Conservation (phyloP, 805 yeast genomes). For the Hanseniaspora clermontiae region DNA sequence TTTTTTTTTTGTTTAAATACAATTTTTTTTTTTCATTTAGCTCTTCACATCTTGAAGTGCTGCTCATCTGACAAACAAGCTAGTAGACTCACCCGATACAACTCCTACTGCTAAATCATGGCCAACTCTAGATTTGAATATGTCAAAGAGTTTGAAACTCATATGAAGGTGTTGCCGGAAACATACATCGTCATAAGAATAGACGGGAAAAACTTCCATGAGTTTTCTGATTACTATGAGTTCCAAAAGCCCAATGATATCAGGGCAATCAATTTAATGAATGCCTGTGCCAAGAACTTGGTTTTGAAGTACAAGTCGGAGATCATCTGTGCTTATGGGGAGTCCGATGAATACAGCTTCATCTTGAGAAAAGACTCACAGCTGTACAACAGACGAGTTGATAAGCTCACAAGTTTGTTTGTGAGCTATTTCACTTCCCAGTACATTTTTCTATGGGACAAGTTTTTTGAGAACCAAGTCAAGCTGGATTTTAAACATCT, state of each 20-base stretch:
- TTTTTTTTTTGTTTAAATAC: no score
- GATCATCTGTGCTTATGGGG: constrained; percentile 75
- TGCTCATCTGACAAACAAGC: no score
- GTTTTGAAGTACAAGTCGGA: constrained; percentile 55
- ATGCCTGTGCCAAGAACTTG: constrained; percentile 57
- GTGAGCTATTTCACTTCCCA: constrained; percentile 70
- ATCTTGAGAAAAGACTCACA: constrained; percentile 50
- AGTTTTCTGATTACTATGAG: constrained; percentile 56
- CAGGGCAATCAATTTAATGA: constrained; percentile 68
- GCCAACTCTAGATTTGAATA: constrained; percentile 83
- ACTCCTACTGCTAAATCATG: constrained; percentile 31
- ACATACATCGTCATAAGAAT: constrained; percentile 73
- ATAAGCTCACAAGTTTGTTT: constrained; percentile 67
- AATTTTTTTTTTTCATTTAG: no score
- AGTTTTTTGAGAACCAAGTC: constrained; percentile 33
- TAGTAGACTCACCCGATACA: neutral
- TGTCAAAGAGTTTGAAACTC: constrained; percentile 69
- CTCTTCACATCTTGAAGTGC: neutral
- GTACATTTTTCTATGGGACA: constrained; percentile 58
- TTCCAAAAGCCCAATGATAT: constrained; percentile 82
- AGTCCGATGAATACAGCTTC: constrained; percentile 88
- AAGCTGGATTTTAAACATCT: constrained; percentile 40
- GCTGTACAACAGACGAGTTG: constrained; percentile 69
- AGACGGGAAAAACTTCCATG: constrained; percentile 91
- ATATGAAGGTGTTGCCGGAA: constrained; percentile 59